Conservation (phyloP, 2,329 filamentous ascomycete genomes). For the Penicillium sp. region DNA sequence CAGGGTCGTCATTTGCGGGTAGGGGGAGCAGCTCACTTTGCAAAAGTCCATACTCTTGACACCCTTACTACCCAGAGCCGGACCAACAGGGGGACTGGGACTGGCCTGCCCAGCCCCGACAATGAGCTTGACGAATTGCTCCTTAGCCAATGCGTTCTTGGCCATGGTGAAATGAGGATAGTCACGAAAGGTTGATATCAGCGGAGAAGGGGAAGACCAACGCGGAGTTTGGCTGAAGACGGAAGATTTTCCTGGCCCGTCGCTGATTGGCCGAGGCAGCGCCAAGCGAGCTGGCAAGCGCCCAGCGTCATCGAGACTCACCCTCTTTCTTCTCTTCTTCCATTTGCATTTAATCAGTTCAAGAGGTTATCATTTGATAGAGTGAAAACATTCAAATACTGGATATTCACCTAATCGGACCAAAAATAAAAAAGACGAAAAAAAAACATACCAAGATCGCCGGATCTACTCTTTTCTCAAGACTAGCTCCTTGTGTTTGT, state of each 20-base stretch:
- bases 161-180: constrained; percentile 49
- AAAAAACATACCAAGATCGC: too few relatives aligned
- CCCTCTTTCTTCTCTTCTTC: neutral
- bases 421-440: too few relatives aligned
- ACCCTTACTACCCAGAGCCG: constrained; percentile 93
- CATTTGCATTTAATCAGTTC: too few relatives aligned
- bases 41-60: constrained; percentile 99
- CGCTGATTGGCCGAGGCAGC: constrained; percentile 24
- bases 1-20: neutral
- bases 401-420: too few relatives aligned
- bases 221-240: constrained; percentile 11
- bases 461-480: too few relatives aligned
- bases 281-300: constrained; percentile 25
- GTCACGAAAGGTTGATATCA: neutral
- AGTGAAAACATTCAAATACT: too few relatives aligned
- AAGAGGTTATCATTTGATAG: too few relatives aligned
- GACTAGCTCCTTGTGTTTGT: too few relatives aligned
- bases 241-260: constrained; percentile 26
- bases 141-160: constrained; percentile 54
- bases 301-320: constrained; percentile 25
- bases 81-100: constrained; percentile 93
- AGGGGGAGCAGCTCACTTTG: constrained; percentile 67
- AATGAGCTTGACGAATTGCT: constrained; percentile 94
- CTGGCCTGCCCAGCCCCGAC: constrained; percentile 94
- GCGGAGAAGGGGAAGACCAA: neutral